Evolutionary conservation across 2,329 filamentous ascomycete genomes (phyloP), one percentile per base, ranked within the genome.

Genomic region (Trichoderma simmonsii): DNA sequence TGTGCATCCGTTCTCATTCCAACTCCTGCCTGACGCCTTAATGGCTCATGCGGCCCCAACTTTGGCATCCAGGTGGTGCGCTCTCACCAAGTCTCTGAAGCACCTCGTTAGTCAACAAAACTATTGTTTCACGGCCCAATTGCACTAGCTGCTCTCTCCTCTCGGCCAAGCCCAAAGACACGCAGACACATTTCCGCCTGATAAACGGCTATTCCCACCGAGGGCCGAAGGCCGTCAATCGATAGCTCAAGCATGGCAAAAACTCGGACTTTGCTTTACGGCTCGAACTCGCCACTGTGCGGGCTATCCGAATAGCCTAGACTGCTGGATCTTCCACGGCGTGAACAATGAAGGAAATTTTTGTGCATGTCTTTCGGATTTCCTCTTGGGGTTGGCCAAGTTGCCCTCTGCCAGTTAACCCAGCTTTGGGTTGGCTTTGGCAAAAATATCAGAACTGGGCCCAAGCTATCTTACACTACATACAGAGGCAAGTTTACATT

Each of bases 41-140:
- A 39, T 36, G 24, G 48, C 48, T 68, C 26, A 21, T 26, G 34
- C 56, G 26, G 21, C 14, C 36, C 36, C n/a, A n/a, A 15, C 26
- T 21, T 60, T 30, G 56, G 24, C 14, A 26, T 51, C 14, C 14
- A n/a, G 34, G n/a, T n/a, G 15, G 21, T 39, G 36, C 39, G 18
- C 57, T 21, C 12, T n/a, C 21, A 32, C 12, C 36, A 36, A 34
- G 66, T 18, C 36, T 70, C 39, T 30, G 28, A 34, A 21, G 36
- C 39, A 30, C 54, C 18, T 26, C 39, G 11, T 32, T 43, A 34
- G 21, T 12, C 60, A 11, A 24, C 34, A 21, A 28, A 6, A 21
- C 66, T 28, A 62, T 62, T 21, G 66, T 70, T 54, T 70, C 66
- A 70, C n/a, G 6, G 39, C n/a, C 24, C 57, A 34, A 54, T 62